Base-by-base conservation (phyloP, 148 eudicot species). In the Camellia japonica region DNA sequence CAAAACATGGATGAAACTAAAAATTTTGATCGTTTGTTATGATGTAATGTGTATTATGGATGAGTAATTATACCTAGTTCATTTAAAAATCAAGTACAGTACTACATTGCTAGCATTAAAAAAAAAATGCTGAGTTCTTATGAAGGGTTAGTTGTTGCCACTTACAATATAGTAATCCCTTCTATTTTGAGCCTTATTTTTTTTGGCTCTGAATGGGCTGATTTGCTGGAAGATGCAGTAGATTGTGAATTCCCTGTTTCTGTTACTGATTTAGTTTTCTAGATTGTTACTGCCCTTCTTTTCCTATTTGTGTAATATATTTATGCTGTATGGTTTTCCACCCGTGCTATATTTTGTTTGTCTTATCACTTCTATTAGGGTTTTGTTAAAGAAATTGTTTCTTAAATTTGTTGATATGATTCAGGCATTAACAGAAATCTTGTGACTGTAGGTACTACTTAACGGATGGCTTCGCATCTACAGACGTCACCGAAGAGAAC, bases 401-500 rank as follows among this genome's bases (percentile, higher is more conserved):
- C 41, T 58, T 8, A 7, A 19, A 42, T 19, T 58, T 78, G 43
- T 23, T 5, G 46, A 11, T 63, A 42, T 68, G 51, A n/a, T 42
- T 43, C 30, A 44, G 18, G 16, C n/a, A 30, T 47, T 63, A 70
- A 71, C 4, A 18, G 47, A 56, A 64, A 38, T 72, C 30, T 66
- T 23, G 44, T 78, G 41, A 47, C 64, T 87, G 71, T 84, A 97
- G 99, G 85, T 89, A 61, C 85, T 92, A 73, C 93, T 97, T 81
- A 97, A 94, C 87, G 95, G 94, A 66, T 94, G 92, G 97, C 98
- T 97, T 82, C 99, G 97, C 61, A 90, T 94, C 30, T 97, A 88
- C 82, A 87, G 97, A 80, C 92, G 97, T 43, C 99, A 94, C 73
- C 84, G 97, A 81, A 91, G 90, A 89, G 97, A 97, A 80, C 97